Base-by-base conservation (phyloP, 1,284 basidiomycete species). In the Pseudozyma sp. region DNA sequence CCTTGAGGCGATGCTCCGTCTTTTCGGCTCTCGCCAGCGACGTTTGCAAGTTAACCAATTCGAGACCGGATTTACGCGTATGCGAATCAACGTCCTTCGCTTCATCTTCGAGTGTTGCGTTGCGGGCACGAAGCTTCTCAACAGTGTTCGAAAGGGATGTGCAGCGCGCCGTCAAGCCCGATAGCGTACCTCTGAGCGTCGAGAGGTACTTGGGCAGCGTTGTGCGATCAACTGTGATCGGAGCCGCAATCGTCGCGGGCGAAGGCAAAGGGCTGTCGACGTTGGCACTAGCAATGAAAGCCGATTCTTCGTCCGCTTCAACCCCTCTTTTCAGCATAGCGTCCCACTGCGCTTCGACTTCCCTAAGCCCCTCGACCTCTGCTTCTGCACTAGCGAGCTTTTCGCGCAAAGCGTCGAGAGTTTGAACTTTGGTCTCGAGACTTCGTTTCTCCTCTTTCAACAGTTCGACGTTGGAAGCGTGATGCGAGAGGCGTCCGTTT, bases 391-490 rank as follows among this genome's bases (percentile, higher is more conserved):
- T 48, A 10, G 73, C 61, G 6, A 79, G 59, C 21, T 70, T 47
- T 12, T 68, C 59, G 13, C 78, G 66, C 31, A 81, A 35, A 38
- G 67, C 38, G 8, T 81, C 74, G 40, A 80, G 61, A 0, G 63
- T 66, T 18, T 76, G 57, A 3, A 79, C 16, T 45, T 77, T 77
- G 48, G 61, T 58, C 51, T 83, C 81, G 3, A 83, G 69, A 25
- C 66, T 56, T 4, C 74, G 62, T 59, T 83, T 83, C 50, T 81
- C 71, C 52, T 83, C 82, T 52, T 76, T 79, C 31, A 83, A 56
- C n/a, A 80, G 60, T 55, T 81, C 77, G 16, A 75, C 68, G 49
- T 66, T 68, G 40, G 52, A 51, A 13, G 75, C 58, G 19, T 74
- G 66, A 6, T 72, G 59, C 13, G 54, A 13, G 1, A 82, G 63